Conservation (phyloP, 805 yeast species). For the Saturnispora sanitii region DNA sequence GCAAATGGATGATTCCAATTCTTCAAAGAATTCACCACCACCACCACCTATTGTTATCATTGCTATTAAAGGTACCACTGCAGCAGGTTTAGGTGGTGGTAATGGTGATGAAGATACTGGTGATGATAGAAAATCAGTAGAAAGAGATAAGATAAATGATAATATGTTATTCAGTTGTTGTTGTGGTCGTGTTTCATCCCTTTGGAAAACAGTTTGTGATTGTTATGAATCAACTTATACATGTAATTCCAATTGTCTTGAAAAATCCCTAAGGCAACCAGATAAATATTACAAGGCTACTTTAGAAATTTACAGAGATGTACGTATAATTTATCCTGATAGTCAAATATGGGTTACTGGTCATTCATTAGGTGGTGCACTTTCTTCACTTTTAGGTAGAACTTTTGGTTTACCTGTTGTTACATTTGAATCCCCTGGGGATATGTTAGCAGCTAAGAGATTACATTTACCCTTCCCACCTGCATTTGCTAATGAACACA, state of each 20-base stretch:
- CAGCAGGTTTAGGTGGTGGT: conserved; percentile 53
- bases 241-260: conserved; percentile 83
- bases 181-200: conserved; percentile 82
- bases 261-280: conserved; percentile 57
- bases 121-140: conserved; percentile 52
- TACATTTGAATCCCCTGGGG: conserved; percentile 91
- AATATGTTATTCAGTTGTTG: conserved; percentile 89
- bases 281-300: conserved; percentile 80
- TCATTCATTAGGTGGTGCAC: conserved; percentile 88
- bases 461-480: conserved; percentile 91
- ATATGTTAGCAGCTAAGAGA: conserved; percentile 68
- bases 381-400: conserved; percentile 72
- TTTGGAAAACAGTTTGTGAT: conserved; percentile 95
- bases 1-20: conserved; percentile 21
- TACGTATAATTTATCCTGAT: conserved; percentile 53
- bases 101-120: conserved; percentile 37
- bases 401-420: conserved; percentile 88
- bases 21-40: too few relatives aligned
- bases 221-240: conserved; percentile 78
- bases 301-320: conserved; percentile 66
- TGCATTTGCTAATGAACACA: conserved; percentile 74
- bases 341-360: conserved; percentile 86
- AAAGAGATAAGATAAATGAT: conserved; percentile 76
- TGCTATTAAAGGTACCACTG: conserved; percentile 85
- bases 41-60: conserved; percentile 54